Conservation (phyloP, 371 early-diverging fungal genomes). For the Rhizomucor pusillus region DNA sequence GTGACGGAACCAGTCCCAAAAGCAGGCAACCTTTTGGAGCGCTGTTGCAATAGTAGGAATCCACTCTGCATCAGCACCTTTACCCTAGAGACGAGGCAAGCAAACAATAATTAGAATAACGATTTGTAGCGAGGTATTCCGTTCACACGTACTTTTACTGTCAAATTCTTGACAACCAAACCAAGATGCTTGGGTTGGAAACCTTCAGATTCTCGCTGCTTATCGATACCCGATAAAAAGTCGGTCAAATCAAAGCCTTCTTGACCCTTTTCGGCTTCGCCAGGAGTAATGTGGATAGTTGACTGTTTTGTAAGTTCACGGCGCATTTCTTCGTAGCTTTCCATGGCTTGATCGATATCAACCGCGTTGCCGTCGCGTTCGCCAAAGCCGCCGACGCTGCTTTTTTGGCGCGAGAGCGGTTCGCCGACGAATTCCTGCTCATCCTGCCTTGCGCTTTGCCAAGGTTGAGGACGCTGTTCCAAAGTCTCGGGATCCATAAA, state of each 20-base stretch:
- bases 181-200: slow-evolving; percentile 51
- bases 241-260: slow-evolving; percentile 21
- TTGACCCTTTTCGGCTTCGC: slow-evolving; percentile 20
- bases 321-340: slow-evolving; percentile 42
- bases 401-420: slow-evolving; percentile 11
- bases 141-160: slow-evolving; percentile 23
- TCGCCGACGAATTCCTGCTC: slow-evolving; percentile 5
- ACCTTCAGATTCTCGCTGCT: slow-evolving; percentile 22
- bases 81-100: slow-evolving; percentile 13
- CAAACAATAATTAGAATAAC: not conserved
- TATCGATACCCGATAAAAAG: slow-evolving; percentile 14
- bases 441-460: not conserved
- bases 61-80: slow-evolving; percentile 25
- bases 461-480: slow-evolving; percentile 14
- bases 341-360: slow-evolving; percentile 41
- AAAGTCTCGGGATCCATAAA: slow-evolving; percentile 14
- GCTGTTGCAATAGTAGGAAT: slow-evolving; percentile 14
- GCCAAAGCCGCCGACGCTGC: slow-evolving; percentile 28
- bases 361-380: slow-evolving; percentile 46
- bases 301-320: slow-evolving; percentile 48
- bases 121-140: not conserved
- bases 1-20: slow-evolving; percentile 21
- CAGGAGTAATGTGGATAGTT: slow-evolving; percentile 16
- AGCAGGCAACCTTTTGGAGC: slow-evolving; percentile 11
- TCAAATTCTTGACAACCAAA: slow-evolving; percentile 43